Base-by-base conservation (phyloP, 129 eudicot species). In the Rutidosis leptorrhynchoides region DNA sequence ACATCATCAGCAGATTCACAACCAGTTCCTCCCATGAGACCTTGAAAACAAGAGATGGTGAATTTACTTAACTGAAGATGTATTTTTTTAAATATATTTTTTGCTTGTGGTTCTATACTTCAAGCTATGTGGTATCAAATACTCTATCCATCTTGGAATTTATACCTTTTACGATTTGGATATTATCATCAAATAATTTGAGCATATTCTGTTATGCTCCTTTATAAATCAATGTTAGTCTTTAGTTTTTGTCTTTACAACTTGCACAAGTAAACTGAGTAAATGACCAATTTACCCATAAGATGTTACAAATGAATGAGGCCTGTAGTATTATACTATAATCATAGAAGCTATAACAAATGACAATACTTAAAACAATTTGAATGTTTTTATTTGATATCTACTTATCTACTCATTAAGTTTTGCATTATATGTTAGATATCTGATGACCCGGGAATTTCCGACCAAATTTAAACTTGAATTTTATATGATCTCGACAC, bases 141-240 rank as follows among this genome's bases (percentile, higher is more conserved):
- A 21, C 21, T 17, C 70, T 62, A 61, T 52, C 61, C 25, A 58
- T 24, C 27, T 51, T 27, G 74, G 74, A 59, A 72, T 71, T 14
- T 65, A 78, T 72, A 65, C 53, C 70, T 71, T 63, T 51, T 57
- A 29, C 52, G 17, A 54, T 33, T 35, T 51, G 45, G 57, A 63
- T 59, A 9, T 64, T 65, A 60, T 71, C 54, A 58, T 0, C 17
- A 66, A 20, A 60, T 48, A 24, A 25, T 58, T 64, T 45, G 27
- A 74, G 81, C 55, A 77, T 77, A 77, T 77, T 77, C 81, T 69
- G 72, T 70, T 70, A 70, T 77, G 43, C 77, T 48, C 35, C 1
- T 30, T 27, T 45, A 29, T 45, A 42, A 33, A 54, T 15, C 37
- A 65, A 51, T 74, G 27, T 51, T 62, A 62, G 33, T 37, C 40